Conservation (phyloP, 352 stramenopile species). For the Globisporangium viniferum region DNA sequence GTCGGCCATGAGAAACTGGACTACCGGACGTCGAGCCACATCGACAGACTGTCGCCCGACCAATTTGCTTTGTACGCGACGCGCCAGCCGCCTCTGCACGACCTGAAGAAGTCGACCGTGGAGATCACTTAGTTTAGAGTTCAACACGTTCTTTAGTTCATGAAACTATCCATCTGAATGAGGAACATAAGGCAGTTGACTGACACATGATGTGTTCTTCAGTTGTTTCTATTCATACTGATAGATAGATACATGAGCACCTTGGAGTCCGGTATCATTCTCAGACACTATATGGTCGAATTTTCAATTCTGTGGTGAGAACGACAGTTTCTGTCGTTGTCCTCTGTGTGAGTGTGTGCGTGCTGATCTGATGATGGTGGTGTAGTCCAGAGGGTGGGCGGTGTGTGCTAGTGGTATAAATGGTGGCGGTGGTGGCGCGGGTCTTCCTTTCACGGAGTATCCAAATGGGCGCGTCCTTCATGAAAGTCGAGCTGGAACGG, state of each 20-base stretch:
- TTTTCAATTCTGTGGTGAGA: not conserved
- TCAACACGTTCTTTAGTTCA: not conserved
- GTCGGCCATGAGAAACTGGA: slow-evolving; percentile 62
- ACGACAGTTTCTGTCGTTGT: not conserved
- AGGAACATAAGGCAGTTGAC: not conserved
- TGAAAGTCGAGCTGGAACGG: not conserved
- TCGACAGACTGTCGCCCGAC: slow-evolving; percentile 41
- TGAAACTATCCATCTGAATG: not conserved
- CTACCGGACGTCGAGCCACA: slow-evolving; percentile 74
- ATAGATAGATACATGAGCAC: slow-evolving; percentile 1
- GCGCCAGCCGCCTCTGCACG: slow-evolving; percentile 40
- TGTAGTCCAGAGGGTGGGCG: not conserved
- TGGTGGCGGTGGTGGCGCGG: not conserved
- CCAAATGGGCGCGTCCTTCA: slow-evolving; percentile 4
- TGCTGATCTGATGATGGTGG: not conserved
- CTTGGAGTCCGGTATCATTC: not conserved
- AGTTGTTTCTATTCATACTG: not conserved
- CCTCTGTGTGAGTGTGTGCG: not conserved
- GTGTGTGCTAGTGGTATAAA: slow-evolving; percentile 1
- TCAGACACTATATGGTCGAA: not conserved
- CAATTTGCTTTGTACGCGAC: slow-evolving; percentile 58
- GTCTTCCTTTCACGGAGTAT: not conserved
- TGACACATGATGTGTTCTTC: not conserved
- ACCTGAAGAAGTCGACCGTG: slow-evolving; percentile 68
- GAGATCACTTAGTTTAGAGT: slow-evolving; percentile 42